Evolutionary conservation across 2,329 filamentous ascomycete genomes (phyloP), one percentile per base, ranked within the genome.

Genomic region (Aspergillus puulaauensis): DNA sequence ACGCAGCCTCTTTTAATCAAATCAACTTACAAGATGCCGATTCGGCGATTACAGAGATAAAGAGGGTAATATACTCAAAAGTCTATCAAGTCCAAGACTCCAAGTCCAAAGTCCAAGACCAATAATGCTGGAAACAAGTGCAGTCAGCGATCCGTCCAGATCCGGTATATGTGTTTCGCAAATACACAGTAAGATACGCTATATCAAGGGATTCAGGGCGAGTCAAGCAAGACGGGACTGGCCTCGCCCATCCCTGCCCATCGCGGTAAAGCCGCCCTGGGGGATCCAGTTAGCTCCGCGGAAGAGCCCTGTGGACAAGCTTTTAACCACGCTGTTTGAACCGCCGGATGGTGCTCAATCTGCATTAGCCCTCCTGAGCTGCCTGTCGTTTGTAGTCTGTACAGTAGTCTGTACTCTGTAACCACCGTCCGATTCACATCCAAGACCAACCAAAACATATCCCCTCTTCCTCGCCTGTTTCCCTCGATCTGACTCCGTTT

Each of bases 301-400:
- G 57, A 54, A 56, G 60, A 61, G 62, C 61, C 62, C 56, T 61
- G 59, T 58, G 59, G 62, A 63, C 62, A 64, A 64, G 62, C 62
- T 64, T 64, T 64, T 64, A 63, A 60, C 62, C 61, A 64, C 59
- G 55, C 59, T 61, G 60, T 52, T 31, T 57, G 55, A 53, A 44
- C 44, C 44, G 41, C 37, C 47, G 37, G 24, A 21, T 39, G 31
- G 54, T 55, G 54, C 57, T 54, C 27, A 54, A 60, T 62, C 58
- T 56, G 61, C 61, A 55, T 61, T 63, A 58, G 56, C 17, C 51
- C 14, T 41, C 17, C 40, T 35, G 35, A 37, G 6, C 15, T 12
- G 12, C 6, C 12, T 37, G 35, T 31, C 27, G 27, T 31, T 8
- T 11, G 27, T 31, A 31, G 27, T 4, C 14, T 37, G 35, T 37